Percentiles rank a stretch among this genome's conserved stretches.
Conservation (phyloP, 108 stramenopile genomes). For the Cylindrotheca fusiformis region DNA sequence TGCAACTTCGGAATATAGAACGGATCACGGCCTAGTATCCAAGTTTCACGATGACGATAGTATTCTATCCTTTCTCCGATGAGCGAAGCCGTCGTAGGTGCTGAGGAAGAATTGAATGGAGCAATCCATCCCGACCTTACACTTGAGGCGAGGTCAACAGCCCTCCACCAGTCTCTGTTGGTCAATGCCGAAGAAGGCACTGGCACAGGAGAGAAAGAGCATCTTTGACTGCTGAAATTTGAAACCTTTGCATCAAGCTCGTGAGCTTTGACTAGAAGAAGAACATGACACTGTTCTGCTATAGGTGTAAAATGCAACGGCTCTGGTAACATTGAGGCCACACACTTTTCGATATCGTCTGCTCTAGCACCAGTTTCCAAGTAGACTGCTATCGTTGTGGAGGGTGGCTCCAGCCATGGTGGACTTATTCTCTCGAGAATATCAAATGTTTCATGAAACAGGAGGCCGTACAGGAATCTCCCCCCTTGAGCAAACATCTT, state of each 20-base stretch:
- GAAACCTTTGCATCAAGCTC: neutral
- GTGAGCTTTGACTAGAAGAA: neutral
- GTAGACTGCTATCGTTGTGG: neutral
- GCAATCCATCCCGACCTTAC: conserved; percentile 6
- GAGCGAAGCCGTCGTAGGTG: neutral
- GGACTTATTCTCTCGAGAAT: neutral
- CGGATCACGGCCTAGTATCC: conserved; percentile 5
- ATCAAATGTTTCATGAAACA: conserved; percentile 5
- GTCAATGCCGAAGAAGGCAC: neutral
- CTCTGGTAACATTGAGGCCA: neutral
- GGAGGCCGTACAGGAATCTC: conserved; percentile 1
- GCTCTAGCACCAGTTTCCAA: neutral
- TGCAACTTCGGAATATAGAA: neutral
- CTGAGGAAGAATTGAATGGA: too few relatives aligned
- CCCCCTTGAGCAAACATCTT: conserved; percentile 2
- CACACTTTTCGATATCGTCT: neutral
- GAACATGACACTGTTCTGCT: conserved; percentile 4
- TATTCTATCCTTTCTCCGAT: conserved; percentile 7
- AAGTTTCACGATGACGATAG: conserved; percentile 7
- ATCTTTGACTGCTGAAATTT: neutral
- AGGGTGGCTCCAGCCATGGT: neutral
- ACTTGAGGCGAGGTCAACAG: neutral
- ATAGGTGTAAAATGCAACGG: neutral
- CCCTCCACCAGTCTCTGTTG: neutral
- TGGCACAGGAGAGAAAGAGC: neutral